Conservation (phyloP, 345 rosid species). For the Camelina sativa region DNA sequence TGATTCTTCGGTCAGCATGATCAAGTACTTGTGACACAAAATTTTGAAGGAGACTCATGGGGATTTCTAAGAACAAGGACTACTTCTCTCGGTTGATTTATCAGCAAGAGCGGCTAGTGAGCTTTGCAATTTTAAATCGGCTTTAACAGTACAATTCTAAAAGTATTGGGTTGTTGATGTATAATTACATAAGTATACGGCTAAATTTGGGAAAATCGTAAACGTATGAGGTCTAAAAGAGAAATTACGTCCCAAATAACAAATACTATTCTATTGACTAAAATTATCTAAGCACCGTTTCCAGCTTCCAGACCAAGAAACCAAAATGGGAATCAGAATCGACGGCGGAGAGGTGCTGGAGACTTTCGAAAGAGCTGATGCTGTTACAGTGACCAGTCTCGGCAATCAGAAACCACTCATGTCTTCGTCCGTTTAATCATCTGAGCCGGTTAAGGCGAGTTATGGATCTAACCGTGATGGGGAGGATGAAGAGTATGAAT, state of each 20-base stretch:
- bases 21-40: background rate
- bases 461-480: constrained; percentile 34
- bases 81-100: background rate
- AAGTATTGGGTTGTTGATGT: background rate
- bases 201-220: background rate
- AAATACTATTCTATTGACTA: constrained; percentile 8
- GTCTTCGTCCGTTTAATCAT: background rate
- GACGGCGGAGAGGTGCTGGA: background rate
- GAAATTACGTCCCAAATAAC: background rate
- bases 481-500: constrained; percentile 57
- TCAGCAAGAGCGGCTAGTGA: background rate
- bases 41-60: background rate
- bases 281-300: constrained; percentile 7
- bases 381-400: constrained; percentile 9
- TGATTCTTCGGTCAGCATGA: background rate
- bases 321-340: constrained; percentile 30
- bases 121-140: background rate
- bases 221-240: constrained; percentile 6
- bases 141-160: background rate
- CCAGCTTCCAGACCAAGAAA: constrained; percentile 40
- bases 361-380: background rate
- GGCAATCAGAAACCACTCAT: background rate
- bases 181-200: background rate
- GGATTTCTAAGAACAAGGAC: background rate
- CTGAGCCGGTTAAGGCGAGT: constrained; percentile 33